phyloP scores from a whole-genome alignment of 805 yeast species.

The Candida gorgasii region DNA sequence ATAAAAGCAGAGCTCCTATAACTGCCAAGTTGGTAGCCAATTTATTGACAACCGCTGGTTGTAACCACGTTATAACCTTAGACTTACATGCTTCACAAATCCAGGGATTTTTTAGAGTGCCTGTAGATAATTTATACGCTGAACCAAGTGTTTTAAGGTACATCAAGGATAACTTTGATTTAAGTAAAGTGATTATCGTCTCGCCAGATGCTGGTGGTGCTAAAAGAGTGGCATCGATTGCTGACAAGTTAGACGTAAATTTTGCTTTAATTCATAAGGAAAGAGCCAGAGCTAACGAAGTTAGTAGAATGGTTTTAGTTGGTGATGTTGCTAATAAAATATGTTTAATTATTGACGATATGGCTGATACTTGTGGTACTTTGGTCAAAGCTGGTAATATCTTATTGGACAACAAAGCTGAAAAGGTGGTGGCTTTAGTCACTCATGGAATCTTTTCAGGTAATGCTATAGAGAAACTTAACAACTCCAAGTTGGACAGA shows the following conservation, averaged over 20 bases:
- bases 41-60: slow-evolving; percentile 79
- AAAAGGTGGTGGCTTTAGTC: slow-evolving; percentile 75
- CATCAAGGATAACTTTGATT: slow-evolving; percentile 61
- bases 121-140: slow-evolving; percentile 82
- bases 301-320: slow-evolving; percentile 79
- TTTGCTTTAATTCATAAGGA: slow-evolving; percentile 86
- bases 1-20: slow-evolving; percentile 81
- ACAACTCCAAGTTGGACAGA: slow-evolving; percentile 63
- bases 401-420: slow-evolving; percentile 64
- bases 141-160: slow-evolving; percentile 80
- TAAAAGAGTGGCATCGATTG: slow-evolving; percentile 82
- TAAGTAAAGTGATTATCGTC: slow-evolving; percentile 66
- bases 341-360: slow-evolving; percentile 80
- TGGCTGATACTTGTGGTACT: slow-evolving; percentile 91
- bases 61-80: slow-evolving; percentile 85
- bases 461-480: slow-evolving; percentile 69
- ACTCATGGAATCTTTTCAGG: slow-evolving; percentile 82
- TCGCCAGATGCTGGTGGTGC: slow-evolving; percentile 94
- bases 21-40: slow-evolving; percentile 85
- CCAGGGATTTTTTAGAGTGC: slow-evolving; percentile 81
- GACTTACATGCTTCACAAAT: slow-evolving; percentile 88
- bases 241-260: slow-evolving; percentile 75
- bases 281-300: slow-evolving; percentile 81
- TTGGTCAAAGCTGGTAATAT: slow-evolving; percentile 81
- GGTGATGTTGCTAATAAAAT: slow-evolving; percentile 79